Evolutionary conservation across 768 basidiomycete species (phyloP), one percentile per base, ranked within the genome.

Genomic region (Naganishia onofrii): DNA sequence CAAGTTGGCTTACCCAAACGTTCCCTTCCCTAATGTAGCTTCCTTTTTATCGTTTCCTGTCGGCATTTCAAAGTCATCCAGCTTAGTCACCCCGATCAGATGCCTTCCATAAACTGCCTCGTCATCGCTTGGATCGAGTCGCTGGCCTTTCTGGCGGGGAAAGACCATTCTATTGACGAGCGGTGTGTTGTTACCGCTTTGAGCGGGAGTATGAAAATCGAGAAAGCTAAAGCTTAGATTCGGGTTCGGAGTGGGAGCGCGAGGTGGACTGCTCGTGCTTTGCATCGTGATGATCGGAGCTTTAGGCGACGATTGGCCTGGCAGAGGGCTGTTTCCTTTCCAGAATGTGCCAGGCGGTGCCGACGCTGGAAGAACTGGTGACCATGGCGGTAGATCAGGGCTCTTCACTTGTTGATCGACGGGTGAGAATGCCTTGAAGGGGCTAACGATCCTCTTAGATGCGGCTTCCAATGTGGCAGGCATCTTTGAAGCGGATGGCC

Each of bases 11-110:
- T 66, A 72, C 71, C 71, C 71, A 29, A 72, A 72, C 17, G 71
- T 72, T 15, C 71, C 71, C 46, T 68, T 72, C 10, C 71, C 71
- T 8, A 72, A 53, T 10, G 67, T 66, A 23, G 67, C 71, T 9
- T 72, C 71, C 29, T 58, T 66, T 28, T 46, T 60, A 28, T 69
- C 69, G 7, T 26, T 26, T 9, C 57, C 57, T 19, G 56, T 71
- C 23, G 65, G 57, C 32, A 67, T 52, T 19, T 31, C 36, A 34
- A 57, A 72, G 13, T 58, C 57, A n/a, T 68, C 34, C 21, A 72
- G 28, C 19, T 54, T 57, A 34, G 44, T 58, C 28, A 72, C 36
- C 26, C 71, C 71, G 29, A 53, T 32, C 38, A 72, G 69, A 3
- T 21, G 28, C 58, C 42, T 53, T 10, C 52, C 53, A 42, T 72